These are phyloP conservation scores for Larix sibirica DNA, from an alignment of 83 land plant species.

Conservation along the genomic window DNA sequence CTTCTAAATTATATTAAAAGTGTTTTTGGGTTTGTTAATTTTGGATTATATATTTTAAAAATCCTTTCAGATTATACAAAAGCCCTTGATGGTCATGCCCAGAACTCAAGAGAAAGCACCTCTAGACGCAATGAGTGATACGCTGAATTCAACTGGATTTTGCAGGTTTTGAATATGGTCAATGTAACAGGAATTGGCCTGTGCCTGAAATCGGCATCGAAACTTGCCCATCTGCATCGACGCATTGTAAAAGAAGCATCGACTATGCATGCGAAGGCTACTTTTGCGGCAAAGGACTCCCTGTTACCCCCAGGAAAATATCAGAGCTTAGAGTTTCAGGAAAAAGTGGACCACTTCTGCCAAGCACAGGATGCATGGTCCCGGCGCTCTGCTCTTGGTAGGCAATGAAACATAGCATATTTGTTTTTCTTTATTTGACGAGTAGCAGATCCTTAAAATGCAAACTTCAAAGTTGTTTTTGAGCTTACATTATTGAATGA, in stretches of 20 bases:
- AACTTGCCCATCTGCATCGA: conserved; percentile 36
- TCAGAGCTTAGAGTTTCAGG: conserved; percentile 15
- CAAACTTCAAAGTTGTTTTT: too few species aligned
- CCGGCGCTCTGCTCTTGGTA: conserved; percentile 35
- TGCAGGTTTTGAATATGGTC: conserved; percentile 31
- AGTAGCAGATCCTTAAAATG: too few species aligned
- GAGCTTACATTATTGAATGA: too few species aligned
- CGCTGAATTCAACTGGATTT: neutral
- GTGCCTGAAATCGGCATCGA: conserved; percentile 30
- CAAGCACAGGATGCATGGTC: conserved; percentile 28
- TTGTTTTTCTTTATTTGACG: too few species aligned
- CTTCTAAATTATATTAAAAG: too few species aligned
- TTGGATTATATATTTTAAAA: too few species aligned
- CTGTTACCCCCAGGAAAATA: neutral
- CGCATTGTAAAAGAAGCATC: conserved; percentile 29
- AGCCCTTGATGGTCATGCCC: too few species aligned
- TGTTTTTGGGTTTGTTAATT: too few species aligned
- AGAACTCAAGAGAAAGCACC: too few species aligned
- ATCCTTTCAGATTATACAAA: too few species aligned
- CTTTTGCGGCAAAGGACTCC: conserved; percentile 18
- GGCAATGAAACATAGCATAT: too few species aligned
- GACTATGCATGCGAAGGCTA: conserved; percentile 29
- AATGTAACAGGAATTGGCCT: conserved; percentile 28
- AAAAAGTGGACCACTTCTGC: conserved; percentile 10
- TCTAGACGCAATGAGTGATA: too few species aligned